A percentile compares a stretch with the other conserved stretches of the same genome.
Evolutionary conservation across 345 rosid species (phyloP).

Genomic region (Raphanus sativus): DNA sequence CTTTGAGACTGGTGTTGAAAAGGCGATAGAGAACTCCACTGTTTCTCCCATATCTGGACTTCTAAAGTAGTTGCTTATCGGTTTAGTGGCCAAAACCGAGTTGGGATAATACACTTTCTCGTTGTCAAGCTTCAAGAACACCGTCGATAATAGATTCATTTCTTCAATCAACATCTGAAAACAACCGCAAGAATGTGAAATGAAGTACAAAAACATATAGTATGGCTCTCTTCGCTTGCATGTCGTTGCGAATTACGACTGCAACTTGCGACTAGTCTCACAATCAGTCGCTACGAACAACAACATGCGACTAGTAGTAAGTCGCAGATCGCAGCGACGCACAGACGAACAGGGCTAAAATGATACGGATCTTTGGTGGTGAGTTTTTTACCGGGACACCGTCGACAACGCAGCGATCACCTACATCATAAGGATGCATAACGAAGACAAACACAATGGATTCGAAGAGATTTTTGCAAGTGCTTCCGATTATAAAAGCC

Average conservation of each 20-base stretch:
- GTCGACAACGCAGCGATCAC: slow-evolving; percentile 80
- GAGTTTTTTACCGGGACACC: slow-evolving; percentile 59
- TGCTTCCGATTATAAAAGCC: slow-evolving; percentile 76
- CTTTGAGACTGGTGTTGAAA: slow-evolving; percentile 60
- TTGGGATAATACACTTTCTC: slow-evolving; percentile 74
- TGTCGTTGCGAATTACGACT: no score
- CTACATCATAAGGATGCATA: slow-evolving; percentile 81
- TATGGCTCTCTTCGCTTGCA: neutral
- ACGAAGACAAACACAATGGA: slow-evolving; percentile 78
- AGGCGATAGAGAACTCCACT: slow-evolving; percentile 58
- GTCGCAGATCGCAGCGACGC: no score
- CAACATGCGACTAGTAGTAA: no score
- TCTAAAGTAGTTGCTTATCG: slow-evolving; percentile 69
- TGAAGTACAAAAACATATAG: neutral
- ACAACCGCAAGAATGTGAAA: neutral
- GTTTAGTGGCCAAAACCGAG: slow-evolving; percentile 56
- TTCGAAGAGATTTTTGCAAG: slow-evolving; percentile 83
- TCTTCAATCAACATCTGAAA: slow-evolving; percentile 85
- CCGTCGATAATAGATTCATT: slow-evolving; percentile 68
- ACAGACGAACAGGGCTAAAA: no score
- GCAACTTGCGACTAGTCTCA: no score
- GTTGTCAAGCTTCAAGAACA: slow-evolving; percentile 69
- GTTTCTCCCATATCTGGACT: slow-evolving; percentile 84
- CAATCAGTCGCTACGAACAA: no score
- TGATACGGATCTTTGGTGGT: neutral